A percentile compares a stretch with the other conserved stretches of the same genome.
These are phyloP conservation scores for Pythium aristosporum DNA, from an alignment of 352 stramenopile genomes.

Conservation along the genomic window DNA sequence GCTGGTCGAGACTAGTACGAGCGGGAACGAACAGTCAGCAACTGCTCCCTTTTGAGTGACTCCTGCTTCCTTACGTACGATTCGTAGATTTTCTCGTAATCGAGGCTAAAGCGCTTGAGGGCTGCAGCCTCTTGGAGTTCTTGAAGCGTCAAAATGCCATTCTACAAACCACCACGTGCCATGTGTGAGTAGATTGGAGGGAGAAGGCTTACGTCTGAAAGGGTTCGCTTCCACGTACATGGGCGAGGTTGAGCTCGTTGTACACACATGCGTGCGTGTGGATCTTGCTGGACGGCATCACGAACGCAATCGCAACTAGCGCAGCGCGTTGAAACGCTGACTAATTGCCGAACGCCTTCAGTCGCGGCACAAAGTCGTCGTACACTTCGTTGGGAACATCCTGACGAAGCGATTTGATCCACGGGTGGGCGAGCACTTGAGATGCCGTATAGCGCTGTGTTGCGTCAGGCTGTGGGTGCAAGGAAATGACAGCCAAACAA, in stretches of 20 bases:
- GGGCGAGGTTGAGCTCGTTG: slow-evolving; percentile 76
- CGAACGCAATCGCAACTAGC: slow-evolving; percentile 71
- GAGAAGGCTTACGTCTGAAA: not conserved
- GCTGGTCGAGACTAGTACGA: slow-evolving; percentile 55
- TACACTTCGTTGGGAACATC: slow-evolving; percentile 45
- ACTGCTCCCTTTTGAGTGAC: not conserved
- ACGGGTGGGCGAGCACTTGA: slow-evolving; percentile 66
- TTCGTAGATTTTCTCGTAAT: slow-evolving; percentile 63
- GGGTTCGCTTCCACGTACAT: slow-evolving; percentile 33
- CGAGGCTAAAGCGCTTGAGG: slow-evolving; percentile 58
- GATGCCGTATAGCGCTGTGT: slow-evolving; percentile 54
- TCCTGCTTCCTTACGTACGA: slow-evolving; percentile 34
- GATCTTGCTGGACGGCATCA: slow-evolving; percentile 58
- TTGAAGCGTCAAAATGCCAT: slow-evolving; percentile 65
- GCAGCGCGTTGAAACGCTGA: slow-evolving; percentile 56
- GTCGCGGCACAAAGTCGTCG: slow-evolving; percentile 59
- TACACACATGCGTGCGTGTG: slow-evolving; percentile 61
- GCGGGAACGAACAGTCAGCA: not conserved
- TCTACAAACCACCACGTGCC: slow-evolving; percentile 28
- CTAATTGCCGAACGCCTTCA: slow-evolving; percentile 73
- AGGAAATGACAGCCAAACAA: not conserved
- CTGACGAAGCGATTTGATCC: slow-evolving; percentile 60
- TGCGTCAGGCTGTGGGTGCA: slow-evolving; percentile 39
- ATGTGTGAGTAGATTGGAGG: not conserved
- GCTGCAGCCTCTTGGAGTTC: slow-evolving; percentile 50